phyloP scores from a whole-genome alignment of 768 basidiomycete genomes.

The Suillus clintonianus region DNA sequence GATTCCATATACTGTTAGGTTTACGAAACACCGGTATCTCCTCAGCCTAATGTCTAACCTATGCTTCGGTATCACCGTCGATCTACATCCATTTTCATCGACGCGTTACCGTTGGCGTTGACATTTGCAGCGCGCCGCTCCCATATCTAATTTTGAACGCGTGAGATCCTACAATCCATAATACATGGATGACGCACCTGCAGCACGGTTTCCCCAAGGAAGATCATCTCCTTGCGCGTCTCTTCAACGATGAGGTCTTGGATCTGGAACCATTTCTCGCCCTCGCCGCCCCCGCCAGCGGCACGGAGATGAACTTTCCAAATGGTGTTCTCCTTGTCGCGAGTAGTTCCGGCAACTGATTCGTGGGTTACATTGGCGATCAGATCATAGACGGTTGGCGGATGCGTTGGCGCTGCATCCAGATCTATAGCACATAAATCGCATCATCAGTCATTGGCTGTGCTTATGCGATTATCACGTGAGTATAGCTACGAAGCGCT shows the following conservation, averaged over 20 bases:
- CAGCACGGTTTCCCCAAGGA: conserved; percentile 93
- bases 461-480: conserved; percentile 22
- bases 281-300: conserved; percentile 73
- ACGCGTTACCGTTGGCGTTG: conserved; percentile 15
- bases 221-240: conserved; percentile 97
- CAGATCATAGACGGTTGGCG: conserved; percentile 84
- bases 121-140: conserved; percentile 45
- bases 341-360: conserved; percentile 93
- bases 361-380: conserved; percentile 95
- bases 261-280: conserved; percentile 94
- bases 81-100: conserved; percentile 34
- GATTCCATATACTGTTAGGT: background rate
- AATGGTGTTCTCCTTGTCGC: conserved; percentile 86
- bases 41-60: conserved; percentile 9
- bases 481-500: conserved; percentile 36
- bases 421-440: conserved; percentile 56
- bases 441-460: conserved; percentile 26
- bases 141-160: conserved; percentile 52
- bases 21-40: conserved; percentile 31
- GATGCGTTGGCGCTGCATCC: conserved; percentile 61
- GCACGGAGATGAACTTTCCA: conserved; percentile 91
- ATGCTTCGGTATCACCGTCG: conserved; percentile 16
- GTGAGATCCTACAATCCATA: conserved; percentile 12
- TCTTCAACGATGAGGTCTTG: conserved; percentile 97
- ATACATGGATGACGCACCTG: conserved; percentile 58